Base-by-base conservation (phyloP, 208 protist genomes). In the Blastocrithidia nonstop region DNA sequence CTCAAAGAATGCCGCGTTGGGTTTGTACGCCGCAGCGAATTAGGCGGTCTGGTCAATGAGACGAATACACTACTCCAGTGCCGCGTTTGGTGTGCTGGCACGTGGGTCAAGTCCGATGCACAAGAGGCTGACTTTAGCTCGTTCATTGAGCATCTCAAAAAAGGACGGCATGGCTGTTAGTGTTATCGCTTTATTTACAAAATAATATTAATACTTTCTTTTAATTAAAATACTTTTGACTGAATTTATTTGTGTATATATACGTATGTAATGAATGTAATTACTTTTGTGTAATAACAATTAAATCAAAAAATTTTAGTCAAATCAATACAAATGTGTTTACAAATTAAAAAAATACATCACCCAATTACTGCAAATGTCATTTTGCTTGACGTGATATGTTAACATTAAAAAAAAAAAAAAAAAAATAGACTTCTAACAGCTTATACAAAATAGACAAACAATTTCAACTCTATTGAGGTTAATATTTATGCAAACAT, bases 1-100 rank as follows among this genome's bases (percentile, higher is more conserved):
- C 61, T 91, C 82, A 45, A 91, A 91, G 56, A 91, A 91, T 36
- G 82, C 82, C 6, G 77, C 82, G 54, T 91, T 91, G 27, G 82
- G 82, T 60, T 91, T 91, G 58, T 83, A 91, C 21, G 74, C 76
- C 11, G 82, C 82, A 29, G 82, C 77, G 62, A 78, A 91, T 15
- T 84, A 66, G 35, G 68, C 55, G 16, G 82, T 91, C 31, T 65
- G 55, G 49, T 85, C 76, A 39, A 91, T 83, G 29, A 91, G 60
- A 11, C 46, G 51, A 22, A 62, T 81, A 58, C 82, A 91, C 66
- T 91, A 73, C 20, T 44, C 42, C 19, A 68, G 60, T 9, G 82
- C 82, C 4, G 16, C 71, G 15, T 59, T 58, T 6, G 82, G 73
- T 17, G 59, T 75, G 48, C 68, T 66, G 27, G 73, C 57, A 25